Base-by-base conservation (phyloP, 371 early-diverging fungal genomes). In the Zychaea mexicana region DNA sequence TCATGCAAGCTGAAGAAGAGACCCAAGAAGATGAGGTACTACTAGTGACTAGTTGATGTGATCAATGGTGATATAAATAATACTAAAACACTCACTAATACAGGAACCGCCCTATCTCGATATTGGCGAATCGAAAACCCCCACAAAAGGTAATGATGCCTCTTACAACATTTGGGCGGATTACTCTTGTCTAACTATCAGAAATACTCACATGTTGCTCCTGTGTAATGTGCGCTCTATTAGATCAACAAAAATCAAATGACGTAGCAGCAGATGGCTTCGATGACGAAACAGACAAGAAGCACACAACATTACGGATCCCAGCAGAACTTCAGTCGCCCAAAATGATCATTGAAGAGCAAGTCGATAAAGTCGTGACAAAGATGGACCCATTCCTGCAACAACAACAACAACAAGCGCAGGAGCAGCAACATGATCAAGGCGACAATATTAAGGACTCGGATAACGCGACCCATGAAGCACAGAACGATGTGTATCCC, bases 1-100 rank as follows among this genome's bases (percentile, higher is more conserved):
- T 97, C 52, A 85, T 90, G 33, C 84, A 88, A 39, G 91, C 93
- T 39, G 52, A 71, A 19, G 53, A 49, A 27, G 78, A 72, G 58
- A 69, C 58, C 42, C 71, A 71, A 46, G 61, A 58, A 24, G 74
- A 76, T 19, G 78, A 82, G 65, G 80, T 81, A 66, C n/a, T n/a
- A n/a, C n/a, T n/a, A n/a, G n/a, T n/a, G n/a, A n/a, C n/a, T 74
- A 49, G 21, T 28, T 28, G n/a, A 21, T 7, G 5, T 27, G 15
- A 49, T n/a, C 22, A 32, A 22, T 31, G 46, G n/a, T 4, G 39
- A 33, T 22, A 31, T 61, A 33, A 10, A 30, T 8, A 45, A 31
- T 15, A n/a, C 9, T 49, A 15, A 17, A 12, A 33, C 47, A n/a
- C 1, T 38, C 54, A 26, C 24, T 46, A 13, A 49, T 45, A 32